A percentile compares a stretch with the other conserved stretches of the same genome.
These are phyloP conservation scores for Anthracocystis walkeri DNA, from an alignment of 1,284 basidiomycete genomes.

Conservation along the genomic window DNA sequence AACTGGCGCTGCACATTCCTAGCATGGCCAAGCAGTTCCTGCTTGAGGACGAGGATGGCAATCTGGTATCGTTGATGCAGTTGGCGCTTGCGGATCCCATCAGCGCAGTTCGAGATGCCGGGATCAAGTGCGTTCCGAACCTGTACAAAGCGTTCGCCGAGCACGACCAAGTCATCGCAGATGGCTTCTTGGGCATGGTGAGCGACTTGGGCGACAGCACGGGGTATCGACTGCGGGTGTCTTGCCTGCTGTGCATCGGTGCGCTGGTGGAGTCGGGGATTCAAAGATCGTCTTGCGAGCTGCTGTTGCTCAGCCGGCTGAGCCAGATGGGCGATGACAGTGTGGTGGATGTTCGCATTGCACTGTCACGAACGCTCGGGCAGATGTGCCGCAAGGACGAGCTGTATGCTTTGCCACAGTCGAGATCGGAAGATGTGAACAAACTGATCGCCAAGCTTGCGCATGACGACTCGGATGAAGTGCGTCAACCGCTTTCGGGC, in stretches of 20 bases:
- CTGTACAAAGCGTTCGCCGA: conserved; percentile 59
- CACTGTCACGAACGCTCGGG: conserved; percentile 79
- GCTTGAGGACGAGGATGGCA: conserved; percentile 68
- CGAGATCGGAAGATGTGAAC: conserved; percentile 46
- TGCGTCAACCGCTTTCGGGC: conserved; percentile 49
- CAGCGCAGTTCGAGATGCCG: conserved; percentile 84
- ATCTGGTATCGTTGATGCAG: conserved; percentile 73
- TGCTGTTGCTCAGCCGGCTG: conserved; percentile 76
- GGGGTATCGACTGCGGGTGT: conserved; percentile 65
- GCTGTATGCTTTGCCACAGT: conserved; percentile 63
- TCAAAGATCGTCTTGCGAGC: conserved; percentile 72
- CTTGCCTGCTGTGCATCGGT: conserved; percentile 57
- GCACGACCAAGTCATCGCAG: conserved; percentile 56
- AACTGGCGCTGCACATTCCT: conserved; percentile 75
- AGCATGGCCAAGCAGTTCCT: conserved; percentile 71
- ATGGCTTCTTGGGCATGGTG: conserved; percentile 67
- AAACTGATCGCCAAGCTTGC: conserved; percentile 56
- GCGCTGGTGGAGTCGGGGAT: conserved; percentile 55
- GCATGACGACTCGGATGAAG: conserved; percentile 56
- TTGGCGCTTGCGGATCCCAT: conserved; percentile 82
- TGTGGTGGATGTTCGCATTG: conserved; percentile 89
- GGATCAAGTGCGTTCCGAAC: conserved; percentile 74
- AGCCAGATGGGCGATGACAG: conserved; percentile 76
- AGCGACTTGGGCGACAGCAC: conserved; percentile 57
- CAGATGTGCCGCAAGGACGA: conserved; percentile 70